Conservation (phyloP, 352 stramenopile genomes). For the Pythium scleroteichum region DNA sequence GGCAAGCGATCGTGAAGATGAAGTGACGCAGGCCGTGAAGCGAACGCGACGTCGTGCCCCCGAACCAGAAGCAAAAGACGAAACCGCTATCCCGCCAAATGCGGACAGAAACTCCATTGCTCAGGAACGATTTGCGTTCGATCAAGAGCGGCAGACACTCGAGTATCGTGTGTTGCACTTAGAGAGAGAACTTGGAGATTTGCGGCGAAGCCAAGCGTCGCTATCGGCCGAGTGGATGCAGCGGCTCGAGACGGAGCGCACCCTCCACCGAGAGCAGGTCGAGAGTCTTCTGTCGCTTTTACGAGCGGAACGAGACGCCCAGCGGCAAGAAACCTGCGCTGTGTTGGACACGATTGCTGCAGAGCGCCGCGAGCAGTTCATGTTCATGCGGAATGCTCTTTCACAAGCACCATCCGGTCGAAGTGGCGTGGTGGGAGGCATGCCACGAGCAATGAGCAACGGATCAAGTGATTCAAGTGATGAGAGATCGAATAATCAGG, state of each 20-base stretch:
- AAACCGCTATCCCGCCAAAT: no score
- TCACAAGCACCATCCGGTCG: no score
- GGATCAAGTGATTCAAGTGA: no score
- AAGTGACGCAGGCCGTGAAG: not conserved
- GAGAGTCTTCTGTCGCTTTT: slow-evolving; percentile 1
- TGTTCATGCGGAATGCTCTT: no score
- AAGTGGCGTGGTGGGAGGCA: no score
- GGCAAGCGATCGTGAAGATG: not conserved
- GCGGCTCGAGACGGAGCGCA: slow-evolving; percentile 9
- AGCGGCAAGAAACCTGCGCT: slow-evolving; percentile 1
- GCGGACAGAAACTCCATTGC: no score
- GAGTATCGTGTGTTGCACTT: not conserved
- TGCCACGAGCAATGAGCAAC: no score
- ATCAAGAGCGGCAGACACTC: not conserved
- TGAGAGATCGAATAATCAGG: no score
- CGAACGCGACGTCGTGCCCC: not conserved
- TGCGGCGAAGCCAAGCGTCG: not conserved
- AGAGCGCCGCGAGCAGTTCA: slow-evolving; percentile 4
- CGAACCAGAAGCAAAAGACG: not conserved
- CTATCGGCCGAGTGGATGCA: slow-evolving; percentile 5
- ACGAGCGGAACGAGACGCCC: slow-evolving; percentile 10
- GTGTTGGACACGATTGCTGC: slow-evolving; percentile 8
- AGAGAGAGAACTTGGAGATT: not conserved
- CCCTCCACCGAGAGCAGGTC: not conserved
- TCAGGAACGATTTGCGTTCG: not conserved